Base-by-base conservation (phyloP, 164 flowering plant species). In the Vitis rupestris region DNA sequence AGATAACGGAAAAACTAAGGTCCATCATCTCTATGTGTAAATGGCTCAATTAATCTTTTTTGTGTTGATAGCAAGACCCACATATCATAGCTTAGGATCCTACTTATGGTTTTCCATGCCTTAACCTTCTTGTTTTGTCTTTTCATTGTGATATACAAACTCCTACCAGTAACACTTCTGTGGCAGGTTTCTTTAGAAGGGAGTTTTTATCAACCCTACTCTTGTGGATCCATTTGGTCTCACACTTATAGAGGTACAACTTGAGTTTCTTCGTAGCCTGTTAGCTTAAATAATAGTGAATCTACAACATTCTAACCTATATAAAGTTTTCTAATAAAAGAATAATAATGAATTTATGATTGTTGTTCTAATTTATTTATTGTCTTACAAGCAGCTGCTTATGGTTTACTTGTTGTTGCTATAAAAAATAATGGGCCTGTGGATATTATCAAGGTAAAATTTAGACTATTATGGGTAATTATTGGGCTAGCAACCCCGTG, bases 181-280 rank as follows among this genome's bases (percentile, higher is more conserved):
- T 72, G 67, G 50, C 10, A 73, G 55, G 11, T 64, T 55, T 65
- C 61, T 67, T 50, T 63, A 82, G 65, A 75, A 89, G 94, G 94
- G 94, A 37, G 92, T 90, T 53, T 88, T 88, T 79, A 82, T 88
- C 75, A 88, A 88, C 76, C 94, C 92, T 19, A 89, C 92, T 69
- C 86, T 90, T 0, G 92, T 90, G 59, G 90, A 88, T 69, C 92
- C 92, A 47, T 88, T 90, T 52, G 94, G 94, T 66, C 88, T 90
- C 70, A 88, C 92, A 30, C 73, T 88, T 66, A 79, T 78, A 30
- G 83, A 83, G 80, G 86, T 83, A 68, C 55, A 30, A 17, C 19
- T n/a, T 31, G 4, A 3, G 44, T 31, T 31, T 31, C 44, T 31
- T 7, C 44, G 6, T 5, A 31, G 44, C 6, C 6, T 31, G 3